Base-by-base conservation (phyloP, 495 filamentous ascomycete genomes). In the Trypethelium eluteriae region DNA sequence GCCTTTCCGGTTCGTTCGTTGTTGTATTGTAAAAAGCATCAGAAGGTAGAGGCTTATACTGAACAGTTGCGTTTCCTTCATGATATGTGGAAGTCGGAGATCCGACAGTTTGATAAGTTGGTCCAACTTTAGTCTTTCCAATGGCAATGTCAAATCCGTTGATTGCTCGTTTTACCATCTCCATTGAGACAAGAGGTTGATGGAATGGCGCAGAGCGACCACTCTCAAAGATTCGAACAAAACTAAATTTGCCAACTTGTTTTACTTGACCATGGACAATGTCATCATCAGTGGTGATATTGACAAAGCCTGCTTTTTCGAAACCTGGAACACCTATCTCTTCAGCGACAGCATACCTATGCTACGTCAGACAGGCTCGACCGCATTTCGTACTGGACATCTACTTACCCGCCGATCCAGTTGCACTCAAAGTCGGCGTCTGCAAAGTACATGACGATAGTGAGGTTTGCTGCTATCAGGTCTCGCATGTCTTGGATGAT, bases 151-250 rank as follows among this genome's bases (percentile, higher is more conserved):
- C 87, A 53, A 72, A 73, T 16, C 85, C 82, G 3, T 71, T 71
- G 62, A 89, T 81, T 0, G 77, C 81, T 10, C 87, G 79, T 70
- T 83, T 79, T 70, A 89, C 87, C 49, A 86, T 77, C 66, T 81
- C 80, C 7, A 88, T 76, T 2, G 85, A 70, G 25, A 81, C 79
- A 36, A 88, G 71, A 0, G 88, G 88, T 70, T 88, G 86, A 69
- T 90, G 89, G 47, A 87, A 84, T 2, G 89, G 88, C 11, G 89
- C 84, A 62, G 85, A 81, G 71, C 91, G 89, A 0, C 89, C 89
- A 14, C 85, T 84, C 69, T 89, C 80, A 72, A 86, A 91, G 12
- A 91, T 80, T 2, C 88, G 81, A 38, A 83, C 81, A 73, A 91
- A 92, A 39, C 84, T 85, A 66, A 90, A 86, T 72, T 86, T 84